Evolutionary conservation across 208 protist species (phyloP), one percentile per base, ranked within the genome.

Genomic region (Phytomonas serpens): DNA sequence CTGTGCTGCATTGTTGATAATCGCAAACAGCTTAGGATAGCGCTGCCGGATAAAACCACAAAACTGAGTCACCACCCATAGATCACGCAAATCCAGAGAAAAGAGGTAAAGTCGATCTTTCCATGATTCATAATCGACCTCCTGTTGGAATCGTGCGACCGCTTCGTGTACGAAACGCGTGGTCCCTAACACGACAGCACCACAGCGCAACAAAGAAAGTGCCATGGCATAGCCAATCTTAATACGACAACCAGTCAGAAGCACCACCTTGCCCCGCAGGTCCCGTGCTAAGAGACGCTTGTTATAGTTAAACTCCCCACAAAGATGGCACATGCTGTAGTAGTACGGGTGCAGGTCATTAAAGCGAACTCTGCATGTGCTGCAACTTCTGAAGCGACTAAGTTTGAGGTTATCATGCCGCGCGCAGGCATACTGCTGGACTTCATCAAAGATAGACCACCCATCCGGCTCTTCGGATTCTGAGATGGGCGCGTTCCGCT

Each of bases 1-100:
- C 85, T 99, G 97, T n/a, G 95, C 95, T 0, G 98, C 98, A 77
- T 99, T 99, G 90, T 99, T 98, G 75, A 99, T 93, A 65, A 99
- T 92, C 52, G 94, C 93, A 75, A 97, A 97, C 23, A 98, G 74
- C 66, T 92, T 88, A 10, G 69, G 64, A 75, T 85, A 95, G 4
- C 77, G 61, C 34, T 84, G 79, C 40, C 61, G 77, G 51, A 93
- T 74, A 78, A 96, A 93, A n/a, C 79, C 86, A 74, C 89, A 97
- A 77, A 98, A 97, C 74, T 90, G 93, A 70, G 96, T 97, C 36
- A 98, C 87, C 23, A 96, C 65, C 74, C 88, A 90, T 82, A 99
- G 77, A 69, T 98, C 93, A 5, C 97, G 87, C 74, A 99, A 74
- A 77, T 99, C 97, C 9, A 99, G 73, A 2, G 94, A 94, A 78